Base-by-base conservation (phyloP, 441 rosid species). In the Breynia disticha region DNA sequence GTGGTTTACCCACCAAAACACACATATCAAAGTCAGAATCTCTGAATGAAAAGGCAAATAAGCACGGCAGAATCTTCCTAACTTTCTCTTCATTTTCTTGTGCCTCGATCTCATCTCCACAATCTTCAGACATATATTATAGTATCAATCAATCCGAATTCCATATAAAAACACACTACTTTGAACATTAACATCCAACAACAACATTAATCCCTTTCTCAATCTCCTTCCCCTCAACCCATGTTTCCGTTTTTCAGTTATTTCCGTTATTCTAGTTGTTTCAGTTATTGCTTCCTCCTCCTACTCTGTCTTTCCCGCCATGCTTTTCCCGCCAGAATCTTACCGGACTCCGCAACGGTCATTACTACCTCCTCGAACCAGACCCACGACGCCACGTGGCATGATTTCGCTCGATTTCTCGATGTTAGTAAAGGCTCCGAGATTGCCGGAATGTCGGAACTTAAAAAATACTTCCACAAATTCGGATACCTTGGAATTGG, bases 361-460 rank as follows among this genome's bases (percentile, higher is more conserved):
- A 43, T 57, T 73, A 64, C 81, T 44, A 67, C 54, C 52, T 54
- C 43, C 72, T 18, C 52, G 9, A 54, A 63, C 19, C 8, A 60
- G 9, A 41, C 59, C 67, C 71, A 59, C 55, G 73, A 68, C 65
- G 18, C 73, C 70, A 79, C 89, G 52, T 80, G 96, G 98, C 75
- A 59, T 14, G 70, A 74, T 16, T 90, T 90, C 68, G 38, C 65
- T 43, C 85, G 81, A 52, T 69, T 87, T 57, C 66, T 74, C 0
- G 84, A 85, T 45, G 86, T 77, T 61, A 79, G 65, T 24, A 55
- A 56, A 47, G 95, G 96, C 2, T 76, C 77, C 76, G 72, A 71
- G 55, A 73, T 80, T 53, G 63, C 46, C 66, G 96, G 98, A 67
- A 82, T 90, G 67, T 76, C 93, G 1, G 87, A 85, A 55, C 83